Evolutionary conservation across 768 basidiomycete genomes (phyloP).

Genomic region (Clitopilus hobsonii): DNA sequence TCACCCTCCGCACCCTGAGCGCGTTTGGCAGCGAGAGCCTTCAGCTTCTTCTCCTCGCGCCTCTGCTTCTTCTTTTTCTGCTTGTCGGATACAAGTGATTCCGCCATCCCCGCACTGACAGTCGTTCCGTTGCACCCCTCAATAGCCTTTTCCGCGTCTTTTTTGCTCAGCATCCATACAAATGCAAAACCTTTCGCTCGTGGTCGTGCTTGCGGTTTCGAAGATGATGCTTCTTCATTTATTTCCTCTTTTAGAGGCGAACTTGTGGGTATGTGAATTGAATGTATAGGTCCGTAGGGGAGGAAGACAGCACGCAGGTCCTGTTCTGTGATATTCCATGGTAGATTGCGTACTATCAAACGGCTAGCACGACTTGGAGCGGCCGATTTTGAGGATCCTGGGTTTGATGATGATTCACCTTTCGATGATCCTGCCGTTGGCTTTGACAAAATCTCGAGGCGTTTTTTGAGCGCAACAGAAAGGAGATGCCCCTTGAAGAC

Average conservation of each 20-base stretch:
- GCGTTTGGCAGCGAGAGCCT: conserved; percentile 15
- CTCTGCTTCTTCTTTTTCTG: conserved; percentile 64
- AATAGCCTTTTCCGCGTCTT: conserved; percentile 81
- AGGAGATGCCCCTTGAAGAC: conserved; percentile 86
- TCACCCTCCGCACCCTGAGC: conserved; percentile 23
- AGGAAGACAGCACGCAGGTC: conserved; percentile 86
- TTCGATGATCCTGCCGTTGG: conserved; percentile 24
- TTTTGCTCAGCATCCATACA: conserved; percentile 86
- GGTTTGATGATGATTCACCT: conserved; percentile 15
- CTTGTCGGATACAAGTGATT: conserved; percentile 51
- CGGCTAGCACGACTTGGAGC: conserved; percentile 71
- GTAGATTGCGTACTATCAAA: conserved; percentile 88
- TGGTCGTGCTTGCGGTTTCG: conserved; percentile 11
- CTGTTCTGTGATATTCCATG: conserved; percentile 77
- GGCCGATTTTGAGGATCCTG: conserved; percentile 24
- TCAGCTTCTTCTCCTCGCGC: conserved; percentile 48
- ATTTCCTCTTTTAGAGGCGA: conserved; percentile 23
- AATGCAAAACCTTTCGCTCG: conserved; percentile 86
- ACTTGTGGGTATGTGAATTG: conserved; percentile 69
- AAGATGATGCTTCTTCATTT: conserved; percentile 21
- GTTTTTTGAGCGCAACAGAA: conserved; percentile 86
- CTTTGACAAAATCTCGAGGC: conserved; percentile 64
- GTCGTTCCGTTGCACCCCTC: conserved; percentile 75
- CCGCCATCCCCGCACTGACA: conserved; percentile 59
- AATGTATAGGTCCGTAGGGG: conserved; percentile 82